Conservation (phyloP, 139 green algal species). For the Desmodesmus armatus region DNA sequence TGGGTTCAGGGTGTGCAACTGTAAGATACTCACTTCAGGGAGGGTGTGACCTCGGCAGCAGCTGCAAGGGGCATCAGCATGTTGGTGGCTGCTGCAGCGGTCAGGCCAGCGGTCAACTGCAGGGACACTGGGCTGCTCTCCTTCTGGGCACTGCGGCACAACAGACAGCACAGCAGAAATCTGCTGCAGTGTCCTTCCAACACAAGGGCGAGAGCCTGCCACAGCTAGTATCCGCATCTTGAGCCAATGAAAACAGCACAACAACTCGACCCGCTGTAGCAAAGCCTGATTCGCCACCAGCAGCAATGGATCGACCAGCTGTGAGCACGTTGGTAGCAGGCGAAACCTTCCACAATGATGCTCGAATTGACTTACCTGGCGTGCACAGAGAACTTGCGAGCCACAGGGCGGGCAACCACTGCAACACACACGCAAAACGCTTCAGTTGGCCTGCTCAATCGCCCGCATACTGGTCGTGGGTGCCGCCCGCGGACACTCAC, state of each 20-base stretch:
- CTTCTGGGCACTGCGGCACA: constrained; percentile 63
- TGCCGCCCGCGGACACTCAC: too few relatives aligned
- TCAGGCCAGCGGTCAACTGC: constrained; percentile 72
- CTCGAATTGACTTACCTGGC: constrained; percentile 25
- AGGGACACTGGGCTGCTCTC: constrained; percentile 50
- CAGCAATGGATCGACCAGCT: too few relatives aligned
- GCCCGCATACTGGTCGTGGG: too few relatives aligned
- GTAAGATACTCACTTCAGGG: constrained; percentile 61
- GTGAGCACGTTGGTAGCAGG: too few relatives aligned
- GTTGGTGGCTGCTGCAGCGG: constrained; percentile 61
- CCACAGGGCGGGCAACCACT: constrained; percentile 36
- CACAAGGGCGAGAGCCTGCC: neutral
- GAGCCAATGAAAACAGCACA: neutral
- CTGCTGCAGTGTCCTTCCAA: neutral
- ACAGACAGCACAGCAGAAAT: neutral
- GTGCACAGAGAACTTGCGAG: constrained; percentile 36
- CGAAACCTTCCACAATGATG: neutral
- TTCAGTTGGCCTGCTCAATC: too few relatives aligned
- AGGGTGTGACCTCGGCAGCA: constrained; percentile 89
- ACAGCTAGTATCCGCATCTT: neutral
- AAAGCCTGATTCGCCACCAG: neutral
- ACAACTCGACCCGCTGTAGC: neutral
- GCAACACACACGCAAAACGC: too few relatives aligned
- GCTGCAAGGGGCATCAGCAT: constrained; percentile 77
- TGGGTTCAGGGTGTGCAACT: too few relatives aligned